phyloP scores from a whole-genome alignment of 31 red algal genomes.

The Pterothamnion heteromorphum region DNA sequence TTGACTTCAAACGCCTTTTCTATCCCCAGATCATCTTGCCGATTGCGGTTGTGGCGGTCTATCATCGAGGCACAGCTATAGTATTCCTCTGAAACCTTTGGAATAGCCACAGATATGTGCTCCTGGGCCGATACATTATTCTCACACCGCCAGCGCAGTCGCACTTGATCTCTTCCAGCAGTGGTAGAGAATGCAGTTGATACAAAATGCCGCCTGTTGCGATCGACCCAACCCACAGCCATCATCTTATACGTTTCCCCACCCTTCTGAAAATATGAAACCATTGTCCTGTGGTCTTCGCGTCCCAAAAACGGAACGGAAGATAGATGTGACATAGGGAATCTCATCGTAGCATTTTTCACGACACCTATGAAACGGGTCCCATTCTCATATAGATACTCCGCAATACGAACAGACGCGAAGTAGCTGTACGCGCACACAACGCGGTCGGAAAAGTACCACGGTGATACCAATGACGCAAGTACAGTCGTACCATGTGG shows the following conservation, averaged over 20 bases:
- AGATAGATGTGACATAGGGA: slow-evolving; percentile 35
- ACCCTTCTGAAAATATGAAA: neutral
- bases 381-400: neutral
- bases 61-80: slow-evolving; percentile 16
- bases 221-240: slow-evolving; percentile 50
- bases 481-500: slow-evolving; percentile 11
- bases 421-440: neutral
- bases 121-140: neutral
- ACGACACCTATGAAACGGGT: slow-evolving; percentile 54
- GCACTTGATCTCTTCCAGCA: neutral
- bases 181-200: neutral
- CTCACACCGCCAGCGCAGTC: neutral
- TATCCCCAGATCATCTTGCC: slow-evolving; percentile 46
- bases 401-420: neutral
- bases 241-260: neutral
- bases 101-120: neutral
- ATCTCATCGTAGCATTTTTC: slow-evolving; percentile 39
- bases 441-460: neutral
- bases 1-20: slow-evolving; percentile 42
- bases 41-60: slow-evolving; percentile 52
- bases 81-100: slow-evolving; percentile 44
- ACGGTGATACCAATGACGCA: neutral
- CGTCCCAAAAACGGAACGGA: neutral
- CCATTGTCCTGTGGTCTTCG: slow-evolving; percentile 32
- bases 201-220: slow-evolving; percentile 50